phyloP scores from a whole-genome alignment of 495 filamentous ascomycete species.

The Penicillium mononematosum region DNA sequence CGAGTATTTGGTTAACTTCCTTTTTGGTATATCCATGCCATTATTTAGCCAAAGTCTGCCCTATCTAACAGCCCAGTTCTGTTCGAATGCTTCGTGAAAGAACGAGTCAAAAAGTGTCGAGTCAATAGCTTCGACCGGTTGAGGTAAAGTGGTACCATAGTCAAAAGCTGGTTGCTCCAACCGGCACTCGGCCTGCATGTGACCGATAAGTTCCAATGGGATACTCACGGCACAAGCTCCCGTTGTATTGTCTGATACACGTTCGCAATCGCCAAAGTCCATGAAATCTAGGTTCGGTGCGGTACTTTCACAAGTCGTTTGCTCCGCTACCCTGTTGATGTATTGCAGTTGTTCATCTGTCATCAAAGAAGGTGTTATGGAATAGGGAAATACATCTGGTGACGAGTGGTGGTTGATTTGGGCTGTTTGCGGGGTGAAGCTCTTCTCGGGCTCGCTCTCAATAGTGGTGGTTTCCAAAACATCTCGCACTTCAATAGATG shows the following conservation, averaged over 20 bases:
- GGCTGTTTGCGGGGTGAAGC: background rate
- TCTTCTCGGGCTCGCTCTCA: background rate
- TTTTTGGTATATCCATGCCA: no score
- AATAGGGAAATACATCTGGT: background rate
- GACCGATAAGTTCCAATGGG: background rate
- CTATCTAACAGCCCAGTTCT: background rate
- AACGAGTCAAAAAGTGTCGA: background rate
- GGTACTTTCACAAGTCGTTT: background rate
- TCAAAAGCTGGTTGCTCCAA: background rate
- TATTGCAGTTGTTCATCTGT: background rate
- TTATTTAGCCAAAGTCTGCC: background rate
- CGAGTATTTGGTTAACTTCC: no score
- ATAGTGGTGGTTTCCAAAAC: background rate
- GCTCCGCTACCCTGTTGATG: background rate
- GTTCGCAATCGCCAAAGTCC: background rate
- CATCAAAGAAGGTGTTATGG: background rate
- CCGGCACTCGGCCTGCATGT: background rate
- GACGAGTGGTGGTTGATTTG: background rate
- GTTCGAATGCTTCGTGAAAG: slow-evolving; percentile 1
- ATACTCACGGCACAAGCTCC: background rate
- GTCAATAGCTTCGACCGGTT: background rate
- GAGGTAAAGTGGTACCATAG: background rate
- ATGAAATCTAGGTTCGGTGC: slow-evolving; percentile 6
- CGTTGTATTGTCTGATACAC: background rate
- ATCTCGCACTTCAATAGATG: background rate